Percentiles rank a stretch among this genome's conserved stretches.
Evolutionary conservation across 202 grass and related monocot species (phyloP).

Genomic region (Carex arenaria): DNA sequence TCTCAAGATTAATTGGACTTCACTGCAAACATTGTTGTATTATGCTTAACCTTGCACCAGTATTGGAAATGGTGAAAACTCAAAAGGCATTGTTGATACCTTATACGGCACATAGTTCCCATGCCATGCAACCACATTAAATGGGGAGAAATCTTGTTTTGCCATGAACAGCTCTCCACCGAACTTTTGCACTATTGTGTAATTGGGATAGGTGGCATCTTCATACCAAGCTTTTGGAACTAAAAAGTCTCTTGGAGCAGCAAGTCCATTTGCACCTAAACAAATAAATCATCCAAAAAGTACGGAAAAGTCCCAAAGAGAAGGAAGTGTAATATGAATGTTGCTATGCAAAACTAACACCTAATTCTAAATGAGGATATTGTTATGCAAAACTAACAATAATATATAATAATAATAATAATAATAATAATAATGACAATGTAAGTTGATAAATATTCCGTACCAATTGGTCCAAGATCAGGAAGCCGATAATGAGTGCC

Average conservation of each 20-base stretch:
- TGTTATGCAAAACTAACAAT: background rate
- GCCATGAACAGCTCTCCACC: constrained; percentile 84
- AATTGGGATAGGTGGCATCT: constrained; percentile 51
- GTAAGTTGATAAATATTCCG: background rate
- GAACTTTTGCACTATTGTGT: constrained; percentile 72
- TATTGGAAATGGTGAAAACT: background rate
- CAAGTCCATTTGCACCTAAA: constrained; percentile 80
- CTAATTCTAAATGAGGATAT: background rate
- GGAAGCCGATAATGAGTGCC: constrained; percentile 87
- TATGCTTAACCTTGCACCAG: background rate
- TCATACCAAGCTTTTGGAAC: constrained; percentile 79
- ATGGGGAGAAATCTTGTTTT: constrained; percentile 88
- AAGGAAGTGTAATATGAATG: background rate
- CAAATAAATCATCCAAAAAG: background rate
- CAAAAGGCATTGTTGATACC: constrained; percentile 29
- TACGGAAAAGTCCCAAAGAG: background rate
- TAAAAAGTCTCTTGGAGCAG: constrained; percentile 69
- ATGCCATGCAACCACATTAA: constrained; percentile 95
- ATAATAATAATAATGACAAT: background rate
- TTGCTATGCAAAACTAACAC: background rate
- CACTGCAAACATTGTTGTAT: background rate
- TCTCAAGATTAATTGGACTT: background rate
- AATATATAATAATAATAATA: no score
- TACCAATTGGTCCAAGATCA: constrained; percentile 95
- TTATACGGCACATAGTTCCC: constrained; percentile 94